phyloP scores from a whole-genome alignment of 768 basidiomycete species.

The Boletus coccyginus region DNA sequence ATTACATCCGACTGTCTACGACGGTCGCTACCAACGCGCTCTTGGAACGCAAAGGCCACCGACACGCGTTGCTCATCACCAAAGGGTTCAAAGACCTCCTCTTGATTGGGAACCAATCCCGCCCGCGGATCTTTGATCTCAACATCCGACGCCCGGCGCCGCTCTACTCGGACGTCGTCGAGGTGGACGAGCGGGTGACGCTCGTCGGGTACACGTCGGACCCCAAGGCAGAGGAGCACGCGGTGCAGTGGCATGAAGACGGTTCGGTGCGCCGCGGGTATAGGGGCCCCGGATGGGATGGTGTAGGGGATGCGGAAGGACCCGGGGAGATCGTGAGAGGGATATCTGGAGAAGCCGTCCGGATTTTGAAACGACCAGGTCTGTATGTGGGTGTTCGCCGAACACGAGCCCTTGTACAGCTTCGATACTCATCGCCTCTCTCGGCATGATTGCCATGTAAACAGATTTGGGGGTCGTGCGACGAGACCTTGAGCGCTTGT shows the following conservation, averaged over 20 bases:
- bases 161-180: slow-evolving; percentile 64
- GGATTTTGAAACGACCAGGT: slow-evolving; percentile 74
- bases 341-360: slow-evolving; percentile 85
- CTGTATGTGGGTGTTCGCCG: background rate
- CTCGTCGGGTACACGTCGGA: slow-evolving; percentile 92
- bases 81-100: slow-evolving; percentile 90
- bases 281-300: slow-evolving; percentile 77
- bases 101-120: slow-evolving; percentile 91
- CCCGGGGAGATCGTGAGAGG: slow-evolving; percentile 80
- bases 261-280: slow-evolving; percentile 69
- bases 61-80: slow-evolving; percentile 88
- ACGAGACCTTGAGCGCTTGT: slow-evolving; percentile 64
- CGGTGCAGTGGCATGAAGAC: slow-evolving; percentile 70
- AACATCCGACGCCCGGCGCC: slow-evolving; percentile 78
- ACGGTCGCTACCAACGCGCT: slow-evolving; percentile 97
- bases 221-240: slow-evolving; percentile 73
- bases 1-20: slow-evolving; percentile 89
- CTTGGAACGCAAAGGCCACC: slow-evolving; percentile 90
- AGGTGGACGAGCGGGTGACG: slow-evolving; percentile 89
- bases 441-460: background rate
- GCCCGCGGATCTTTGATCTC: slow-evolving; percentile 92
- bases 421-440: background rate
- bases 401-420: background rate
- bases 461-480: slow-evolving; percentile 54
- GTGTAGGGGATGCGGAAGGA: slow-evolving; percentile 67